These are phyloP conservation scores for Mycena alexandri DNA, from an alignment of 768 basidiomycete genomes.

Conservation along the genomic window DNA sequence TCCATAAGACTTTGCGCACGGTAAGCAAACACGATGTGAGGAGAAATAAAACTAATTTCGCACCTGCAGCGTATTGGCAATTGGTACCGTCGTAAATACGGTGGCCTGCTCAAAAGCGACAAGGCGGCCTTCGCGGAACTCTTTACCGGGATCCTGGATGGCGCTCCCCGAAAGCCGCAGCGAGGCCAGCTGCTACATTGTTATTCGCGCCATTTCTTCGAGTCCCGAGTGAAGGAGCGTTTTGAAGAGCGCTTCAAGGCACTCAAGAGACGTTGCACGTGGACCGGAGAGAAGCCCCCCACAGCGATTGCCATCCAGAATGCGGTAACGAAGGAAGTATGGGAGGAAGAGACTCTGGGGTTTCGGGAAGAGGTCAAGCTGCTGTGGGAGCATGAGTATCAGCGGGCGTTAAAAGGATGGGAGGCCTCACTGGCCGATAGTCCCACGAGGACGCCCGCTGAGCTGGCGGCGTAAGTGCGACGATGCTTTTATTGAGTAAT, in stretches of 20 bases:
- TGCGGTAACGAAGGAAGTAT: too few species aligned
- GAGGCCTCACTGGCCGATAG: too few species aligned
- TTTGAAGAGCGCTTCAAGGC: not conserved
- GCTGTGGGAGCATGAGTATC: too few species aligned
- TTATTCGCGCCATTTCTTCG: constrained; percentile 7
- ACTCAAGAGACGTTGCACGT: too few species aligned
- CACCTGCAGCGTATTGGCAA: not conserved
- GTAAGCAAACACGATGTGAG: not conserved
- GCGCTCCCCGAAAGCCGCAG: constrained; percentile 1
- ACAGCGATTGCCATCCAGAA: too few species aligned
- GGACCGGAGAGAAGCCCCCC: too few species aligned
- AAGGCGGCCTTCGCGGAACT: constrained; percentile 3
- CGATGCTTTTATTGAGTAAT: too few species aligned
- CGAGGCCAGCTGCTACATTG: not conserved
- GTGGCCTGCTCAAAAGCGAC: constrained; percentile 5
- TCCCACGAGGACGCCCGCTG: too few species aligned
- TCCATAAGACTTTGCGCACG: not conserved
- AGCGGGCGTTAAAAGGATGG: too few species aligned
- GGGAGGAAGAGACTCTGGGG: too few species aligned
- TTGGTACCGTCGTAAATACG: constrained; percentile 4
- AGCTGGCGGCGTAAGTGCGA: too few species aligned
- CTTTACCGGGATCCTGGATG: not conserved
- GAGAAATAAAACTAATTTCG: not conserved
- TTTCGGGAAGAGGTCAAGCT: too few species aligned
- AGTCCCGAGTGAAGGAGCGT: not conserved